These are phyloP conservation scores for Zalaria sp. DNA, from an alignment of 2,329 filamentous ascomycete species.

Conservation along the genomic window DNA sequence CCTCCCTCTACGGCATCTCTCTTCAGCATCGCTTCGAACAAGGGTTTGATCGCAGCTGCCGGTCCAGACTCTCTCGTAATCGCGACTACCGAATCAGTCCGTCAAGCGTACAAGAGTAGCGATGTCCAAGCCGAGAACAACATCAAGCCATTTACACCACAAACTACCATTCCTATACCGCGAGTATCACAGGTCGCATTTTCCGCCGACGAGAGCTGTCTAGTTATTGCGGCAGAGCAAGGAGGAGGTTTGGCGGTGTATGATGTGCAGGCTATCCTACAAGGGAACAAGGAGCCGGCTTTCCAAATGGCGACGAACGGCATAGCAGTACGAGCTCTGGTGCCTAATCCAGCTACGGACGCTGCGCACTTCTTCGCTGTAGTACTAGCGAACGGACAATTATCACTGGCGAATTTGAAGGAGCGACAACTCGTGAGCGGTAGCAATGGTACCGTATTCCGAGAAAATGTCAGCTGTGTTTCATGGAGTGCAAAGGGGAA, in stretches of 20 bases:
- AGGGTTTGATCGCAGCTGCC: slow-evolving; percentile 74
- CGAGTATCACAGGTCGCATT: slow-evolving; percentile 82
- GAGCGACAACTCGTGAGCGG: slow-evolving; percentile 44
- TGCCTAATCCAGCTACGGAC: slow-evolving; percentile 66
- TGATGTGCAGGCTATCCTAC: slow-evolving; percentile 53
- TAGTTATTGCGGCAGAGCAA: slow-evolving; percentile 69
- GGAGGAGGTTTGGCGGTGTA: slow-evolving; percentile 77
- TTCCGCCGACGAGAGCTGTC: slow-evolving; percentile 72
- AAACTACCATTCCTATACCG: slow-evolving; percentile 58
- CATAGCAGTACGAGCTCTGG: slow-evolving; percentile 56
- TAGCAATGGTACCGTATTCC: slow-evolving; percentile 48
- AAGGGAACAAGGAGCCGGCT: slow-evolving; percentile 51
- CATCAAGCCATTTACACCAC: slow-evolving; percentile 55
- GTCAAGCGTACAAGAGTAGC: slow-evolving; percentile 48
- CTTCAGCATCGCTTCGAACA: slow-evolving; percentile 65
- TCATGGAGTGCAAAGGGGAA: slow-evolving; percentile 92
- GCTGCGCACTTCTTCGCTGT: slow-evolving; percentile 65
- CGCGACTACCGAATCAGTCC: slow-evolving; percentile 61
- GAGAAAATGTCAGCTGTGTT: slow-evolving; percentile 63
- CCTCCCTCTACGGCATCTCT: slow-evolving; percentile 70
- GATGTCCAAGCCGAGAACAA: slow-evolving; percentile 41
- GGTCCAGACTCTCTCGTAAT: slow-evolving; percentile 68
- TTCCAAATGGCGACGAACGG: slow-evolving; percentile 69
- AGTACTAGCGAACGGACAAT: slow-evolving; percentile 64
- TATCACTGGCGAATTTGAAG: slow-evolving; percentile 72